These are phyloP conservation scores for Diversispora eburnea DNA, from an alignment of 192 early-diverging fungal species.

Conservation along the genomic window DNA sequence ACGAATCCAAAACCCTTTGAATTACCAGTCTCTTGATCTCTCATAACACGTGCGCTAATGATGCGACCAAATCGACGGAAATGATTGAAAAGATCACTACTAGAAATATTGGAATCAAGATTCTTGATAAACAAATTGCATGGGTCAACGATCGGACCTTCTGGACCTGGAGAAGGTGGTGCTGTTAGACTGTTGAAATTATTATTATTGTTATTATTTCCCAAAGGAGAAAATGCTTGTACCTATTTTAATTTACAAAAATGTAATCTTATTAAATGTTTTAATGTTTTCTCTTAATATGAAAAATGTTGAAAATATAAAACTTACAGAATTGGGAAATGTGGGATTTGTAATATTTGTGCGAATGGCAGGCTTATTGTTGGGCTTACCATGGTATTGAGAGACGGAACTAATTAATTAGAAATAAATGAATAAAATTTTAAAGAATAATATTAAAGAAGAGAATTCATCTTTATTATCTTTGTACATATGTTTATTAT, in stretches of 20 bases:
- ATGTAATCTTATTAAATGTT: background rate
- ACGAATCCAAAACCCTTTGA: constrained; percentile 93
- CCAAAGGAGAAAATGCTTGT: constrained; percentile 4
- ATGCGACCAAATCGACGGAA: constrained; percentile 87
- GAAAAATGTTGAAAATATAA: background rate
- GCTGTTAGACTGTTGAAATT: constrained; percentile 6
- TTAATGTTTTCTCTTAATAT: background rate
- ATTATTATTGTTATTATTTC: constrained; percentile 7
- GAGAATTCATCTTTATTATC: no score
- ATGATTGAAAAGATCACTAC: constrained; percentile 88
- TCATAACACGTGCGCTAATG: constrained; percentile 87
- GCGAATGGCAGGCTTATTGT: background rate
- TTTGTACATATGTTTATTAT: no score
- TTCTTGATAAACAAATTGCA: constrained; percentile 98
- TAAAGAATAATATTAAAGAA: no score
- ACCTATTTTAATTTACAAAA: constrained; percentile 10
- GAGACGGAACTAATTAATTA: background rate
- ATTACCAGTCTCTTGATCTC: constrained; percentile 59
- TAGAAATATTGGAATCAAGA: constrained; percentile 86
- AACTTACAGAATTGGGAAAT: background rate
- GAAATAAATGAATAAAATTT: no score
- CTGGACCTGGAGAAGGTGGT: constrained; percentile 16
- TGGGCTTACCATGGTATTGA: background rate
- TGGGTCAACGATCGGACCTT: constrained; percentile 36
- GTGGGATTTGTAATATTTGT: constrained; percentile 12